These are phyloP conservation scores for Zymoseptoria brevis DNA, from an alignment of 2,329 filamentous ascomycete species.

Conservation along the genomic window DNA sequence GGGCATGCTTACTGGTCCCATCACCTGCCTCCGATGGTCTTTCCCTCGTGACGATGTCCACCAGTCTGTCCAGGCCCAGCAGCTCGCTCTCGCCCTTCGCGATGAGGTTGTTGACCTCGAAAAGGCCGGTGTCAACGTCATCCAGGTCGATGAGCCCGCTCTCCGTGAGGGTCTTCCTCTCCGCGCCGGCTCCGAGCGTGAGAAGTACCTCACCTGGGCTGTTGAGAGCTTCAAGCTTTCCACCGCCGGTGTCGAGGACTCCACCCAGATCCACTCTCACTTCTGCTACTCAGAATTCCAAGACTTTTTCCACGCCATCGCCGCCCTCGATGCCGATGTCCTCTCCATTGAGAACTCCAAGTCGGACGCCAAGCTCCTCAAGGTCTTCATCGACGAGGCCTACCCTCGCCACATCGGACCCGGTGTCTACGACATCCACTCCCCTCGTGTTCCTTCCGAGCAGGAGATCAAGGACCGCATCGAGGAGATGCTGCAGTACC, in stretches of 20 bases:
- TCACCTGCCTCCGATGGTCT: conserved; percentile 98
- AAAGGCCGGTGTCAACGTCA: conserved; percentile 91
- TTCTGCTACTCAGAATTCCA: conserved; percentile 99
- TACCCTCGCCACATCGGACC: conserved; percentile 98
- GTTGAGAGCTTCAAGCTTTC: conserved; percentile 97
- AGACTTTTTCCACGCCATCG: conserved; percentile 99
- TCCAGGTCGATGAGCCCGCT: conserved; percentile 98
- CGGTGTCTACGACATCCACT: conserved; percentile 98
- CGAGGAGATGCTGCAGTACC: conserved; percentile 92
- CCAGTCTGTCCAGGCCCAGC: conserved; percentile 97
- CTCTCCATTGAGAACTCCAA: conserved; percentile 99
- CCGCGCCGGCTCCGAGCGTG: conserved; percentile 84
- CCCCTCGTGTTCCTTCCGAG: conserved; percentile 90
- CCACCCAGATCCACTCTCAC: conserved; percentile 98
- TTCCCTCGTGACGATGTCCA: conserved; percentile 99
- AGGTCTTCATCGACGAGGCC: conserved; percentile 94
- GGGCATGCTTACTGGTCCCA: conserved; percentile 98
- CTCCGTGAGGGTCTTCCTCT: conserved; percentile 99
- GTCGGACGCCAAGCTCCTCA: conserved; percentile 97
- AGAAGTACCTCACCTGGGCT: conserved; percentile 94
- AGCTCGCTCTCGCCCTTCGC: conserved; percentile 94
- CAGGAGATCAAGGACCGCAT: conserved; percentile 98
- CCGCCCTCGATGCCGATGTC: conserved; percentile 94
- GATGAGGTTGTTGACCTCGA: conserved; percentile 98
- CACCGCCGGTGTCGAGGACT: conserved; percentile 85